Evolutionary conservation across 495 filamentous ascomycete species (phyloP).

Genomic region (Terfezia claveryi): DNA sequence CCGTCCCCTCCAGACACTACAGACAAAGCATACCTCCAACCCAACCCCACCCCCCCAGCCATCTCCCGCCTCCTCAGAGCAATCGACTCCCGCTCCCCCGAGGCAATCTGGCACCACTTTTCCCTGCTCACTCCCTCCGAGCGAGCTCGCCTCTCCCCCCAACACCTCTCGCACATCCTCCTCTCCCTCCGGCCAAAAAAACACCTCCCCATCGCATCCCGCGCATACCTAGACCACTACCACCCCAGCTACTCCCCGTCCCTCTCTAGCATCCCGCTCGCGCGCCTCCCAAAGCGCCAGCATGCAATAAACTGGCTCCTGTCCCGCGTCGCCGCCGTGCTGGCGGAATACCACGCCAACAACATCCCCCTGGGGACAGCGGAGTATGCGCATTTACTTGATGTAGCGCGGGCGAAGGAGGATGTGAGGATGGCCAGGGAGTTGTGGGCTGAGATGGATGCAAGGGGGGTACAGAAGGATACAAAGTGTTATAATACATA

Average conservation of each 20-base stretch:
- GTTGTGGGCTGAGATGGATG: slow-evolving; percentile 31
- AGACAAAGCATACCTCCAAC: slow-evolving; percentile 7
- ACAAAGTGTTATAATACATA: slow-evolving; percentile 36
- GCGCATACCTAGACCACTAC: slow-evolving; percentile 6
- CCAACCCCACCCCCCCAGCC: slow-evolving; percentile 5
- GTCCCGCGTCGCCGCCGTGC: slow-evolving; percentile 3
- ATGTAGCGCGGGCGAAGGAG: slow-evolving; percentile 30
- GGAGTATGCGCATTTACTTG: slow-evolving; percentile 36
- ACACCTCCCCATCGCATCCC: slow-evolving; percentile 3
- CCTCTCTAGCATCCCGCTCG: no score
- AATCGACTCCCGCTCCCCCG: slow-evolving; percentile 5
- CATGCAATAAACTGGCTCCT: slow-evolving; percentile 6
- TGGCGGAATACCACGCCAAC: slow-evolving; percentile 6
- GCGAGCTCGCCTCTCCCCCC: slow-evolving; percentile 3
- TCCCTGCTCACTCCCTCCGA: background rate
- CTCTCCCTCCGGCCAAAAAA: slow-evolving; percentile 7
- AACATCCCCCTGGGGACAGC: slow-evolving; percentile 14
- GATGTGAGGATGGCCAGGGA: slow-evolving; percentile 25
- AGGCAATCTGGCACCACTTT: slow-evolving; percentile 11
- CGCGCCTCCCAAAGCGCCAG: no score
- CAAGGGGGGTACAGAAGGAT: slow-evolving; percentile 24
- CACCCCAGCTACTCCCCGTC: background rate
- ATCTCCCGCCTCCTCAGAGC: slow-evolving; percentile 9
- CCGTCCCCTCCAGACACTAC: slow-evolving; percentile 2
- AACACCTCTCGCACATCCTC: slow-evolving; percentile 10